Conservation (phyloP, 73 alveolate genomes). For the Effrenium voratum region DNA sequence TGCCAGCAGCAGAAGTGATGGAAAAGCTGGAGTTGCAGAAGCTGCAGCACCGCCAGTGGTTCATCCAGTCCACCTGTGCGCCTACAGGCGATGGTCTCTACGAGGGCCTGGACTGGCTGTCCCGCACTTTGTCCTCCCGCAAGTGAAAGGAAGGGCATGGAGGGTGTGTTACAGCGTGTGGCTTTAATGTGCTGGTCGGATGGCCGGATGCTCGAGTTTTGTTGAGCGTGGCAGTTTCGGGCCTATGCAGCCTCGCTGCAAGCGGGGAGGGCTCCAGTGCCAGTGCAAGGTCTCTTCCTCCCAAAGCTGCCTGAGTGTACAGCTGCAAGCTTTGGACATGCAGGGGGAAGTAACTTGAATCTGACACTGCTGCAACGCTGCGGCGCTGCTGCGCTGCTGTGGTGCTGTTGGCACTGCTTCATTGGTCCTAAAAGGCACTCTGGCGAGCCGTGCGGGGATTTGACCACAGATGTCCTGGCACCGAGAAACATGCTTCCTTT, state of each 20-base stretch:
- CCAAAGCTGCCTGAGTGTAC: slow-evolving; percentile 3
- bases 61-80: slow-evolving; percentile 98
- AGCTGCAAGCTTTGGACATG: slow-evolving; percentile 33
- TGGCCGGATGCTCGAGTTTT: neutral
- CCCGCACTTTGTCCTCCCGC: slow-evolving; percentile 73
- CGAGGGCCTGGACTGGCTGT: slow-evolving; percentile 98
- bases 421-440: no score
- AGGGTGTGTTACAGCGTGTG: no score
- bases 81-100: slow-evolving; percentile 98
- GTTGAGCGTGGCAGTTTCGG: neutral
- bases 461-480: no score
- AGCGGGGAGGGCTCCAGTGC: slow-evolving; percentile 27
- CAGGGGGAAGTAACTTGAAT: slow-evolving; percentile 21
- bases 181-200: neutral
- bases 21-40: slow-evolving; percentile 96
- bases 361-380: no score
- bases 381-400: no score
- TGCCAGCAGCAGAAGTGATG: slow-evolving; percentile 97
- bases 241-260: slow-evolving; percentile 66
- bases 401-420: no score
- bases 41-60: slow-evolving; percentile 98
- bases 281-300: neutral
- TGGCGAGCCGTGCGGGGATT: no score
- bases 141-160: neutral
- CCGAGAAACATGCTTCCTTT: no score